A percentile compares a stretch with the other conserved stretches of the same genome.
These are phyloP conservation scores for Yarrowia alimentaria DNA, from an alignment of 805 yeast genomes.

Conservation along the genomic window DNA sequence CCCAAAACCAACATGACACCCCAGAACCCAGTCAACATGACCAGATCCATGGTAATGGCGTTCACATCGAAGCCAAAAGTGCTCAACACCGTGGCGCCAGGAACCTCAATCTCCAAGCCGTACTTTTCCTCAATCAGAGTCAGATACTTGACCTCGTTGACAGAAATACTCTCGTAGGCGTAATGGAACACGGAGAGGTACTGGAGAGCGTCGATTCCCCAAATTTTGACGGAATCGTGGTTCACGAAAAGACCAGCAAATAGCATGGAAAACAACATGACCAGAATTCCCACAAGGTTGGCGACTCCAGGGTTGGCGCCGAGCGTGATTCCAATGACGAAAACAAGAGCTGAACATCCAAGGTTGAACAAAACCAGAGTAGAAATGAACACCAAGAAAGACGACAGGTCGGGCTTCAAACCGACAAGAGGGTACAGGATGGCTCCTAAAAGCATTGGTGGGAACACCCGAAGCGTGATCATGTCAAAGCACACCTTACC, in stretches of 20 bases:
- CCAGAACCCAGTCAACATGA: constrained; percentile 58
- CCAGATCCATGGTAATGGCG: constrained; percentile 66
- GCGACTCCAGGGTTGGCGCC: constrained; percentile 91
- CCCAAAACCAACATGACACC: constrained; percentile 63
- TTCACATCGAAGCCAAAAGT: constrained; percentile 91
- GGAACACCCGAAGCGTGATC: constrained; percentile 87
- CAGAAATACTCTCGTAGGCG: constrained; percentile 88
- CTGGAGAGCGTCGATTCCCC: constrained; percentile 53
- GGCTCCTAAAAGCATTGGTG: constrained; percentile 77
- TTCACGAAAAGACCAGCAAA: constrained; percentile 94
- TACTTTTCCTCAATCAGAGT: constrained; percentile 83
- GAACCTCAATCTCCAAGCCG: constrained; percentile 91
- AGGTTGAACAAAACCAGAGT: constrained; percentile 80
- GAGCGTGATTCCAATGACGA: constrained; percentile 76
- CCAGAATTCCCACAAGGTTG: constrained; percentile 79
- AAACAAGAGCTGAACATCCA: constrained; percentile 78
- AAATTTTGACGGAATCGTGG: constrained; percentile 66
- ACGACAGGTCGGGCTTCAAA: constrained; percentile 70
- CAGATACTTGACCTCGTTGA: constrained; percentile 87
- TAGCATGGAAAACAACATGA: constrained; percentile 76
- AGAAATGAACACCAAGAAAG: constrained; percentile 64
- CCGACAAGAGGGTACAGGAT: constrained; percentile 91
- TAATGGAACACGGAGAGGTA: constrained; percentile 90
- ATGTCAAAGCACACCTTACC: constrained; percentile 89
- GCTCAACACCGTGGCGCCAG: constrained; percentile 94